Base-by-base conservation (phyloP, 2,329 filamentous ascomycete genomes). In the Sarocladiaceae sp. region DNA sequence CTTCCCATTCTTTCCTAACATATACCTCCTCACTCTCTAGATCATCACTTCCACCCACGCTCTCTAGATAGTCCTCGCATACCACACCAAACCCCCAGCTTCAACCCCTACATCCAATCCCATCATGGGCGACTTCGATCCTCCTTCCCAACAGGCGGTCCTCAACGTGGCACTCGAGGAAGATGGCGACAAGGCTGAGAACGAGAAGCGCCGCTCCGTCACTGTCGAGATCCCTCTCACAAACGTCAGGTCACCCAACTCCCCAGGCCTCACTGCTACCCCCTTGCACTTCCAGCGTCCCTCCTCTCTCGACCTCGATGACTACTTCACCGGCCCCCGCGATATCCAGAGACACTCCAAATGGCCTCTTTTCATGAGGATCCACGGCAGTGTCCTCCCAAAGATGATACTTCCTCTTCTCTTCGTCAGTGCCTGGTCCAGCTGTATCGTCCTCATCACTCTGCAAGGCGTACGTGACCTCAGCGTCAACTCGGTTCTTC, bases 381-480 rank as follows among this genome's bases (percentile, higher is more conserved):
- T 90, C 66, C 84, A 88, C 59, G 85, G 85, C 53, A 85, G 80
- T 50, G 80, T 90, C 48, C 60, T 84, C 46, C 85, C 85, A 11
- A 82, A 85, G 57, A 78, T 90, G 74, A 77, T 89, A 31, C 58
- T 89, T 6, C 85, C 85, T 0, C 60, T 90, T 16, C 7, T 74
- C 10, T 71, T 83, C 47, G 69, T 88, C 24, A 76, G 70, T 12
- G 55, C 54, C 12, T 89, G 85, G 85, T 70, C 83, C 1, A 82
- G 82, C 1, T 59, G 73, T 27, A 79, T 89, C 49, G 85, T 81
- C 11, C 62, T 65, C 44, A 67, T 86, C 53, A 69, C 66, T 11
- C 53, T 68, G 45, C 65, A 65, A 40, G 63, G 73, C 11, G 59
- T 72, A 49, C 43, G 31, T 16, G 4, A 13, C 1, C 42, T 65